Evolutionary conservation across 495 filamentous ascomycete species (phyloP).

Genomic region (Saxophila tyrrhenica): DNA sequence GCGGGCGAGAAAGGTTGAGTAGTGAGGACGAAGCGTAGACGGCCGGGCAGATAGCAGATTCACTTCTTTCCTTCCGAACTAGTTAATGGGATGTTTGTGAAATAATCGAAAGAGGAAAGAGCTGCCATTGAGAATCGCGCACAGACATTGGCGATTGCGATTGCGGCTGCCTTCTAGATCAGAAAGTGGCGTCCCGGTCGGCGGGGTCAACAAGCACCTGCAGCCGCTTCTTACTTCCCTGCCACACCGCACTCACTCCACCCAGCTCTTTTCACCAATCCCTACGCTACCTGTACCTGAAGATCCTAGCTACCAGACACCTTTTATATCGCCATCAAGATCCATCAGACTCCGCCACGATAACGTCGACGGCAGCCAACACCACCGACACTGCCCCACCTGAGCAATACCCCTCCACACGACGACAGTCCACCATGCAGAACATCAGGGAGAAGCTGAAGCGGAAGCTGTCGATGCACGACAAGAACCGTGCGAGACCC

Average conservation of each 20-base stretch:
- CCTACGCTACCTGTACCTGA: background rate
- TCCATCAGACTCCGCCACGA: background rate
- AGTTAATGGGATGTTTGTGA: too few relatives aligned
- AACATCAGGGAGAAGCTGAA: conserved; percentile 17
- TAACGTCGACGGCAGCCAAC: background rate
- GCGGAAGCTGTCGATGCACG: conserved; percentile 12
- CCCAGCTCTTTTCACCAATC: background rate
- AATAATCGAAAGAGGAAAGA: too few relatives aligned
- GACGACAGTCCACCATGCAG: conserved; percentile 11
- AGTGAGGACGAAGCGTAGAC: too few relatives aligned
- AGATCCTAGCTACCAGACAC: background rate
- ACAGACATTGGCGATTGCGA: too few relatives aligned
- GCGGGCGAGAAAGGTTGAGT: too few relatives aligned
- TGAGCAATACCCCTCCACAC: background rate
- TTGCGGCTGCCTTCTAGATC: too few relatives aligned
- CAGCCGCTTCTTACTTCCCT: background rate
- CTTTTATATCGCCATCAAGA: background rate
- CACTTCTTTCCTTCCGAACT: too few relatives aligned
- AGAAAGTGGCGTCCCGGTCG: too few relatives aligned
- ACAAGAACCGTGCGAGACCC: conserved; percentile 8
- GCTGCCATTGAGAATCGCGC: too few relatives aligned
- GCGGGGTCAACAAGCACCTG: background rate
- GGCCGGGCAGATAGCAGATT: too few relatives aligned
- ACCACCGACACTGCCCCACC: background rate
- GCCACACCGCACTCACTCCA: background rate